These are phyloP conservation scores for Mycena chlorophos DNA, from an alignment of 768 basidiomycete genomes.

Conservation along the genomic window DNA sequence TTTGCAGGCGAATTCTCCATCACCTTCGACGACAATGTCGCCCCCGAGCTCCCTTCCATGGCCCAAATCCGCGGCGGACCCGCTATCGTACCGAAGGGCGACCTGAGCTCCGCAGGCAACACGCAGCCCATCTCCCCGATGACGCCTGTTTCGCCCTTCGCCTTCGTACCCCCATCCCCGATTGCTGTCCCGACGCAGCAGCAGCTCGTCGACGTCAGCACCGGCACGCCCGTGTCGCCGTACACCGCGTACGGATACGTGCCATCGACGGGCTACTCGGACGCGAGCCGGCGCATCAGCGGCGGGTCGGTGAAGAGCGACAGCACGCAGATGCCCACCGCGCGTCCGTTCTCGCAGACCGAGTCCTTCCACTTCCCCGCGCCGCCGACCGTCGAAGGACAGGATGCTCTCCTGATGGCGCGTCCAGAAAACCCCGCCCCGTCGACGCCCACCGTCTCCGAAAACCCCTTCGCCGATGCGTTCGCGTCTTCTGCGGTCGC, in stretches of 20 bases:
- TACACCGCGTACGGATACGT: too few relatives aligned
- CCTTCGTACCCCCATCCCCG: conserved; percentile 14
- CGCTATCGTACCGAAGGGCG: conserved; percentile 21
- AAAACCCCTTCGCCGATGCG: conserved; percentile 39
- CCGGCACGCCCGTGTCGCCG: too few relatives aligned
- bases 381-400: conserved; percentile 42
- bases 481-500: conserved; percentile 23
- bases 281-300: conserved; percentile 12
- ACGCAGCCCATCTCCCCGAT: conserved; percentile 19
- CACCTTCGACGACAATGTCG: conserved; percentile 16
- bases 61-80: conserved; percentile 49
- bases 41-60: conserved; percentile 46
- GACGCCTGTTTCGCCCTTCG: conserved; percentile 7
- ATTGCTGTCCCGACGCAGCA: conserved; percentile 27
- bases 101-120: conserved; percentile 14
- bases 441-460: conserved; percentile 12
- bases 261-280: conserved; percentile 23
- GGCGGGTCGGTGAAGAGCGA: conserved; percentile 16
- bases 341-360: conserved; percentile 64
- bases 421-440: background rate
- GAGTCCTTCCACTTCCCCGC: conserved; percentile 72
- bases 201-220: conserved; percentile 34
- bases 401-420: conserved; percentile 8
- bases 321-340: conserved; percentile 47
- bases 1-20: conserved; percentile 17